These are phyloP conservation scores for Penicillium nordicum DNA, from an alignment of 2,329 filamentous ascomycete genomes.

Conservation along the genomic window DNA sequence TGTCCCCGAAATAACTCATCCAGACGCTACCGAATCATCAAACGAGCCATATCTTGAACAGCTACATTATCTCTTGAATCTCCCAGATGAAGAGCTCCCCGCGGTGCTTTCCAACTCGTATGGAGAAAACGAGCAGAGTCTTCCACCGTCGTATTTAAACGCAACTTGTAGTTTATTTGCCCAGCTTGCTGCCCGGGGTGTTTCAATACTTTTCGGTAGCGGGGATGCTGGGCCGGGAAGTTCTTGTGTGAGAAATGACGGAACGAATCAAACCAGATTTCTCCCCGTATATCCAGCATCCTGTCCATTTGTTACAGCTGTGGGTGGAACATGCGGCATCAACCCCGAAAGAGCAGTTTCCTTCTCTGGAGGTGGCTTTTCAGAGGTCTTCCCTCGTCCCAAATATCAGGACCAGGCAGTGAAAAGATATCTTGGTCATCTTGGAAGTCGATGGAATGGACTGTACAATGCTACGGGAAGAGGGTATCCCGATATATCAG, in stretches of 20 bases:
- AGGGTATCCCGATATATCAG: slow-evolving; percentile 61
- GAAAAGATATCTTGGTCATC: slow-evolving; percentile 40
- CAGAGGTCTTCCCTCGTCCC: slow-evolving; percentile 48
- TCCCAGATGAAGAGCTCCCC: slow-evolving; percentile 56
- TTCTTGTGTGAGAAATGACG: slow-evolving; percentile 55
- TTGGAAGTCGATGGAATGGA: slow-evolving; percentile 44
- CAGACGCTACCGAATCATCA: slow-evolving; percentile 41
- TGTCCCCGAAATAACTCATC: slow-evolving; percentile 47
- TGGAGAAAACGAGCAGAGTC: slow-evolving; percentile 62
- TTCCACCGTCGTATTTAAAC: slow-evolving; percentile 59
- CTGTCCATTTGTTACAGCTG: slow-evolving; percentile 62
- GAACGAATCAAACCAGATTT: slow-evolving; percentile 51
- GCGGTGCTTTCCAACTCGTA: slow-evolving; percentile 67
- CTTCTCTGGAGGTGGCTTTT: slow-evolving; percentile 53
- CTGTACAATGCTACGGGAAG: slow-evolving; percentile 54
- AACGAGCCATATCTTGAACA: slow-evolving; percentile 68
- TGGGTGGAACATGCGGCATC: slow-evolving; percentile 56
- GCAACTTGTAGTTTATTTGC: slow-evolving; percentile 61
- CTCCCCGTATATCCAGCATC: slow-evolving; percentile 54
- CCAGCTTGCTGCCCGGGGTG: slow-evolving; percentile 63
- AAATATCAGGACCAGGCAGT: slow-evolving; percentile 48
- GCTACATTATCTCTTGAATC: slow-evolving; percentile 57
- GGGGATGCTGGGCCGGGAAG: slow-evolving; percentile 62
- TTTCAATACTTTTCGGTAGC: slow-evolving; percentile 62
- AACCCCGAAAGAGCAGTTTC: slow-evolving; percentile 53